Evolutionary conservation across 805 yeast genomes (phyloP), one percentile per base, ranked within the genome.

Genomic region (Schwanniomyces pseudopolymorphus): DNA sequence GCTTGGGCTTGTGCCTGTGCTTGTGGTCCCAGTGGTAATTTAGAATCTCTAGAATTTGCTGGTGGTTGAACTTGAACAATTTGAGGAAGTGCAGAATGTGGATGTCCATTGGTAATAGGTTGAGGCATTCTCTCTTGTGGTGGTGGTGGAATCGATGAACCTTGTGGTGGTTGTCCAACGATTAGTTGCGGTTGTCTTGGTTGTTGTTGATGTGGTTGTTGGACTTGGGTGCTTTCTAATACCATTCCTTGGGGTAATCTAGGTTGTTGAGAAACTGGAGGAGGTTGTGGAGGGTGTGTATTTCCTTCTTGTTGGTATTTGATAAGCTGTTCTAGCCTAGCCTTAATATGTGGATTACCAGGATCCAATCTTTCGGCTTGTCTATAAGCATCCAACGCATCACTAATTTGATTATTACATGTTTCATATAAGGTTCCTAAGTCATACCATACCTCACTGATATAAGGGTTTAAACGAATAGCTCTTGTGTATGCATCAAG

Each of bases 371-470:
- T 83, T 28, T 96, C 96, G 4, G 99, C 99, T 53, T 96, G 94
- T 59, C 88, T 88, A 64, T 94, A 94, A 2, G 99, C 99, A 68
- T 94, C 98, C 53, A 94, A 73, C 1, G 99, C 99, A 65, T 94
- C 99, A 49, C 85, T 80, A 49, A 90, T 79, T 70, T 94, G 99
- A 70, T 92, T 91, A 69, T 91, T 94, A 72, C 99, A 94, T 28
- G 97, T 89, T 69, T 94, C 99, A 66, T 94, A 94, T 36, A 94
- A 73, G 5, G 98, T 94, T 48, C 99, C 99, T 61, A 94, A 78
- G 69, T 94, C 99, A 69, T 94, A 94, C 99, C 99, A 94, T 21
- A 94, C 99, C 68, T 94, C 99, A 49, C 94, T 83, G 54, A 94
- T 87, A 72, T 91, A 91, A 13, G 99, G 99, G 58, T 94, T 94